Base-by-base conservation (phyloP, 108 stramenopile genomes). In the Aurantiochytrium sp. region DNA sequence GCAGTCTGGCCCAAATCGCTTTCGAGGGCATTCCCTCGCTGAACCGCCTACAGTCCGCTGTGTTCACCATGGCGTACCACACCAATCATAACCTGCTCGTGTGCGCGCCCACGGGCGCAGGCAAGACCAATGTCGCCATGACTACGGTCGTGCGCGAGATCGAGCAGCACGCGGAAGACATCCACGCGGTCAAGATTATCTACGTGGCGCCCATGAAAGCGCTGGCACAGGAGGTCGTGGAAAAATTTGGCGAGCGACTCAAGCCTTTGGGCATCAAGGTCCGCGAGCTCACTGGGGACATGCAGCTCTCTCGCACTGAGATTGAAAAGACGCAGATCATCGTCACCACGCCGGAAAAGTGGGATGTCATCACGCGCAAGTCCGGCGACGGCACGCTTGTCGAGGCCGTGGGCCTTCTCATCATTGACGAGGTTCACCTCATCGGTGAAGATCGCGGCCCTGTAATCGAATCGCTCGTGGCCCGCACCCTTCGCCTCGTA, bases 121-220 rank as follows among this genome's bases (percentile, higher is more conserved):
- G 99, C 27, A 99, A 99, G 89, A 99, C 99, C 37, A 93, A 93
- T 68, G 90, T 93, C 31, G 93, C 93, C 31, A 92, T 93, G 93
- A 90, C 93, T 41, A 54, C 92, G 32, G 87, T 93, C 31, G 87
- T 87, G 48, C 89, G 65, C n/a, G 89, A 89, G 24, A 41, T 37
- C 6, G 52, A 42, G 27, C 52, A 89, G 32, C 41, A 89, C 65
- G 85, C 69, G 50, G 55, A 24, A 17, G 89, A 50, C 54, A 68
- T 91, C 10, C 37, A 41, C 21, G 69, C 55, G 3, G 32, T 93
- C 85, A 94, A 94, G 90, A 96, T 96, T 59, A 96, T 98, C 22
- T 99, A 99, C 89, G 96, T 99, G 68, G 99, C 99, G 2, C 99
- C 99, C 3, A 98, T 99, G 98, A 99, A 99, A 89, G 99, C 99